Conservation (phyloP, 2,329 filamentous ascomycete species). For the Aureobasidium sp. region DNA sequence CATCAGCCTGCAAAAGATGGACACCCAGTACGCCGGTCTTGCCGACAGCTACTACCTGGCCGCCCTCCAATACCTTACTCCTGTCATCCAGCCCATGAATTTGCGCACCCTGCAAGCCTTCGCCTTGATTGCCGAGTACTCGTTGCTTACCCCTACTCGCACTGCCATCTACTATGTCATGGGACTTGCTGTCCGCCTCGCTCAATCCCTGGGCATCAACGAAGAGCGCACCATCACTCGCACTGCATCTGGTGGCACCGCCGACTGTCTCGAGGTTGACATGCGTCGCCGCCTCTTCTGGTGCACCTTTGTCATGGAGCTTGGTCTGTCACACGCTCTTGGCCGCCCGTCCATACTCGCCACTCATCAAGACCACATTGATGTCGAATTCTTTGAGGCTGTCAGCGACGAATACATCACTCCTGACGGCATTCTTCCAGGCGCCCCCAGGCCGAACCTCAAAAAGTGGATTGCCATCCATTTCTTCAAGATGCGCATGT, state of each 20-base stretch:
- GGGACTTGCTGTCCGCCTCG: constrained; percentile 78
- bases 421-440: constrained; percentile 61
- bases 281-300: constrained; percentile 84
- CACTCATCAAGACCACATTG: constrained; percentile 71
- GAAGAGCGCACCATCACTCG: constrained; percentile 80
- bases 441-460: constrained; percentile 59
- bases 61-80: constrained; percentile 76
- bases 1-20: constrained; percentile 88
- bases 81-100: constrained; percentile 80
- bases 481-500: constrained; percentile 82
- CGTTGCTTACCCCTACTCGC: constrained; percentile 80
- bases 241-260: constrained; percentile 51
- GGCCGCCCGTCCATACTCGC: constrained; percentile 82
- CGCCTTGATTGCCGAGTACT: constrained; percentile 81
- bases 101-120: constrained; percentile 86
- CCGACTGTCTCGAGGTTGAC: constrained; percentile 72
- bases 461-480: constrained; percentile 88
- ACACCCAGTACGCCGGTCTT: constrained; percentile 80
- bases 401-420: constrained; percentile 82
- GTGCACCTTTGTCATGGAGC: constrained; percentile 83
- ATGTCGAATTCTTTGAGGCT: constrained; percentile 77
- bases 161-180: constrained; percentile 92
- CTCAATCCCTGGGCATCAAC: constrained; percentile 78
- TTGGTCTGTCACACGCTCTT: constrained; percentile 77
- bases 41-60: constrained; percentile 94